Conservation (phyloP, 179 eudicot species). For the Gypsophila paniculata region DNA sequence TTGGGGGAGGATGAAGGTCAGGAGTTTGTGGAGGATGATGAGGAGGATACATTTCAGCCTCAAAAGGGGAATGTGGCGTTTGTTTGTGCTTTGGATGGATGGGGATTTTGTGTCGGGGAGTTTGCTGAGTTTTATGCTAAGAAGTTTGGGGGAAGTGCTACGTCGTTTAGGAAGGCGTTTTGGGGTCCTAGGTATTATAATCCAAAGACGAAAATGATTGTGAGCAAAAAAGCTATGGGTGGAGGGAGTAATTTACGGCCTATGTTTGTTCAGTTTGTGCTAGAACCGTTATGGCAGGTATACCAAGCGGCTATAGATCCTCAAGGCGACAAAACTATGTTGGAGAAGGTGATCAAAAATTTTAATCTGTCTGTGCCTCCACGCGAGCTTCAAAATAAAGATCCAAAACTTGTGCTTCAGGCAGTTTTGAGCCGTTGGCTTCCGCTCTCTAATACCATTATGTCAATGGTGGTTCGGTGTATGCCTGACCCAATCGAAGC, state of each 20-base stretch:
- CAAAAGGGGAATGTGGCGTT: constrained; percentile 91
- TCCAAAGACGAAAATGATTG: constrained; percentile 61
- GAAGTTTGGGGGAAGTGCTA: constrained; percentile 52
- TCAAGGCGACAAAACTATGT: constrained; percentile 55
- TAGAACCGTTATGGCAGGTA: constrained; percentile 85
- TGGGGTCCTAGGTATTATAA: constrained; percentile 86
- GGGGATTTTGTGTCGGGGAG: constrained; percentile 73
- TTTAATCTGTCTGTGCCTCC: constrained; percentile 60
- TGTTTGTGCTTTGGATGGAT: constrained; percentile 90
- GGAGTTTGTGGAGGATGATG: constrained; percentile 68
- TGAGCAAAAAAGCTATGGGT: constrained; percentile 56
- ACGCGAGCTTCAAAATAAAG: constrained; percentile 70
- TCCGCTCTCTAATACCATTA: constrained; percentile 63
- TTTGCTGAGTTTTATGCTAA: constrained; percentile 82
- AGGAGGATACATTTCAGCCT: constrained; percentile 83
- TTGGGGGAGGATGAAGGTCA: constrained; percentile 34
- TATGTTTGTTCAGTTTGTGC: constrained; percentile 78
- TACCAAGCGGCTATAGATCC: constrained; percentile 55
- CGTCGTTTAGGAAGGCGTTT: constrained; percentile 48
- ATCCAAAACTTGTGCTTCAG: constrained; percentile 72
- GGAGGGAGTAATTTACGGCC: constrained; percentile 59
- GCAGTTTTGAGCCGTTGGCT: constrained; percentile 88
- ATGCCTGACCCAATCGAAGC: constrained; percentile 73
- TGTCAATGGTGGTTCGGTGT: constrained; percentile 66
- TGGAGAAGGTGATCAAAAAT: constrained; percentile 60